phyloP scores from a whole-genome alignment of 306 rosid species.

The Vicia faba region DNA sequence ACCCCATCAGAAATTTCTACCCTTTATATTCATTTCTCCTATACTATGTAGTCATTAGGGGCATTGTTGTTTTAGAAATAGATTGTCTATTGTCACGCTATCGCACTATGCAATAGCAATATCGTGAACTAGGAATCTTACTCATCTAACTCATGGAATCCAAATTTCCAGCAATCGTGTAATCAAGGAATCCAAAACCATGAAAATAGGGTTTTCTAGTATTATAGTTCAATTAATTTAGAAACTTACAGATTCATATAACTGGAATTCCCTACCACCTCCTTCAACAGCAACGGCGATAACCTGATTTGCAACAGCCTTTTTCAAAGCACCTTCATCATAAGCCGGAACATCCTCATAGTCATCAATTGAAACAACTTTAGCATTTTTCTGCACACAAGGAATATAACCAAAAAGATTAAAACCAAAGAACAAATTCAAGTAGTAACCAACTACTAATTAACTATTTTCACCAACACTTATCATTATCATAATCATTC shows the following conservation, averaged over 20 bases:
- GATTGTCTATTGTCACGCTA: too few relatives aligned
- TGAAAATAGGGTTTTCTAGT: background rate
- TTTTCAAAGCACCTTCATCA: slow-evolving; percentile 68
- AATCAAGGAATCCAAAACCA: background rate
- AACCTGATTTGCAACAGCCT: slow-evolving; percentile 79
- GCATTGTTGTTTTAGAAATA: background rate
- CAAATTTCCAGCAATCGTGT: too few relatives aligned
- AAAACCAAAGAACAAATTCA: background rate
- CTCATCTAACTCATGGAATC: too few relatives aligned
- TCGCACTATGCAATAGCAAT: too few relatives aligned
- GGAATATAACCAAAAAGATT: background rate
- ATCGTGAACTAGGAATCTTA: too few relatives aligned
- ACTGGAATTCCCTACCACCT: slow-evolving; percentile 91
- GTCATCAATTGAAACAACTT: slow-evolving; percentile 67
- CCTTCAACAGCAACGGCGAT: slow-evolving; percentile 84
- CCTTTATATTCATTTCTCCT: background rate
- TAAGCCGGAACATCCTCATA: slow-evolving; percentile 77
- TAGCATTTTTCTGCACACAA: slow-evolving; percentile 77
- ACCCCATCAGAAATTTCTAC: too few relatives aligned
- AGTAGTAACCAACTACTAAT: slow-evolving; percentile 3
- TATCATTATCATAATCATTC: background rate
- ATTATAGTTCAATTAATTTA: background rate
- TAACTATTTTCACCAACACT: background rate
- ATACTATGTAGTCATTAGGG: background rate
- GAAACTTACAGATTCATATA: slow-evolving; percentile 65